Percentiles rank a stretch among this genome's conserved stretches.
Evolutionary conservation across 108 stramenopile genomes (phyloP).

Genomic region (Hondaea fermentalgiana): DNA sequence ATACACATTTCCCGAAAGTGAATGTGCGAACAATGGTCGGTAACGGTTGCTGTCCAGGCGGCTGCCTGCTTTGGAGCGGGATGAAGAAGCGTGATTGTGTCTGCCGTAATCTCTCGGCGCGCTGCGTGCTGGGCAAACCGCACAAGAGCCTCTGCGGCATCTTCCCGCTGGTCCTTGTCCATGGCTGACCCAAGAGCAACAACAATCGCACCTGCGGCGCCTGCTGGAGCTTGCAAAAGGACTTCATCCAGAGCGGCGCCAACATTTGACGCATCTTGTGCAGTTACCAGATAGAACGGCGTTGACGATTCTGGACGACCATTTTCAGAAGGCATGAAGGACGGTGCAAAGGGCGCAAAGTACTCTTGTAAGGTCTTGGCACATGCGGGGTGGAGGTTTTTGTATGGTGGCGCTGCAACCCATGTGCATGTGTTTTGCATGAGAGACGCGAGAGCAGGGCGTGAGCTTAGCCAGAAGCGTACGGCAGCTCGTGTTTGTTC

Average conservation of each 20-base stretch:
- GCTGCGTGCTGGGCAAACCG: neutral
- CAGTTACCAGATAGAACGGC: neutral
- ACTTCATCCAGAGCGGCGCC: neutral
- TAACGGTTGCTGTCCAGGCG: neutral
- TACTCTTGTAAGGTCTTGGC: neutral
- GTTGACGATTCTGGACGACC: neutral
- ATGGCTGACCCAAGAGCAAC: neutral
- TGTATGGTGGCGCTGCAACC: neutral
- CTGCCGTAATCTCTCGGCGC: neutral
- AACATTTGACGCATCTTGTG: neutral
- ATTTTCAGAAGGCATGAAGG: neutral
- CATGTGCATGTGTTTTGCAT: neutral
- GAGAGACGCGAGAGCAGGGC: neutral
- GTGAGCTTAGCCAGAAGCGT: neutral
- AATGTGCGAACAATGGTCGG: neutral
- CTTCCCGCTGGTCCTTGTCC: neutral
- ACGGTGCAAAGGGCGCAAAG: neutral
- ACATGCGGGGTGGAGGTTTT: neutral
- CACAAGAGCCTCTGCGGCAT: neutral
- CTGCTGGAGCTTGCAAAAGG: neutral
- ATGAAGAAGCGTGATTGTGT: neutral
- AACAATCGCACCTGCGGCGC: neutral
- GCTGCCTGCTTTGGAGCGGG: neutral
- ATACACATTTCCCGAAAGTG: neutral
- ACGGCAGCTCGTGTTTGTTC: neutral